Base-by-base conservation (phyloP, 176 grass and related monocot species). In the Musa itinerans region DNA sequence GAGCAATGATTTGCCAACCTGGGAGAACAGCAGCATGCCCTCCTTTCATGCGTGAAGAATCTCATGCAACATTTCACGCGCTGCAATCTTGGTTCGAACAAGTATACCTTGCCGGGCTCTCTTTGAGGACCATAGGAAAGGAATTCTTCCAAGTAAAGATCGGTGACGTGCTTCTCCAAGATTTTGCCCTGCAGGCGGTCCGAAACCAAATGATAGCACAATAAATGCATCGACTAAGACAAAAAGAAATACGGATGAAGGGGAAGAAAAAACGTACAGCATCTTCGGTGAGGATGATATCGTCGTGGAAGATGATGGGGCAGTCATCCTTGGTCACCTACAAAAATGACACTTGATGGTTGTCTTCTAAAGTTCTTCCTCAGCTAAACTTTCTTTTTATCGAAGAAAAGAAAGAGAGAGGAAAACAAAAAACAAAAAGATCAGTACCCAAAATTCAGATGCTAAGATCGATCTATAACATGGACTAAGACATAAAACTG, bases 301-400 rank as follows among this genome's bases (percentile, higher is more conserved):
- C 65, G 26, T 97, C 93, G 26, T 97, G 93, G 83, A 97, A 97
- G 81, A 97, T 97, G 83, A 93, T 66, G 23, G 88, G 84, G 72
- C 69, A 87, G 0, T 78, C 88, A 64, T 97, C 93, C 72, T 82
- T 93, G 24, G 90, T 93, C 52, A 97, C 93, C 93, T 97, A 71
- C 81, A 89, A 88, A 92, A 92, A 57, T 63, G 29, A 29, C 29
- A 58, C 11, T 58, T 58, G 12, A 17, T 14, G 16, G 4, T 58
- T 17, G 16, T 17, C 16, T 17, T 17, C 14, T 58, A 3, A 58
- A 2, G 2, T 14, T 58, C 54, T 10, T 12, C 10, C 54, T 57
- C 10, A 57, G 54, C 26, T 27, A 27, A 27, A 27, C 26, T 27
- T 2, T 27, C 21, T 11, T 56, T 56, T 3, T 56, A 15, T 56